A percentile compares a stretch with the other conserved stretches of the same genome.
These are phyloP conservation scores for Neonectria punicea DNA, from an alignment of 2,329 filamentous ascomycete genomes.

Conservation along the genomic window DNA sequence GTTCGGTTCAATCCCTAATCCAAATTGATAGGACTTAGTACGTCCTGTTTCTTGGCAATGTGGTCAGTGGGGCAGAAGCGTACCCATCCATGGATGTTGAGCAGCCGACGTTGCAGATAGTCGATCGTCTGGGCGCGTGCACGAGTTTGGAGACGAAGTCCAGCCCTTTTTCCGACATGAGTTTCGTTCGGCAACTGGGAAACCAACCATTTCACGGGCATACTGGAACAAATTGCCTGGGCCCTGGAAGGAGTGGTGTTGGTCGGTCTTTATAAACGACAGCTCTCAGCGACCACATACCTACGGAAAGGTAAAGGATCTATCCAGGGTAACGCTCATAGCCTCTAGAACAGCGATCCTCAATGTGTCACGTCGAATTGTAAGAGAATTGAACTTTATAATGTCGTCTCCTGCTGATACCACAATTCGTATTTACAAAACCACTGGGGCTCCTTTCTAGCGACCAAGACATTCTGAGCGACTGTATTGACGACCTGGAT, in stretches of 20 bases:
- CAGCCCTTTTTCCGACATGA: too few species aligned
- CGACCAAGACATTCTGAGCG: conserved; percentile 10
- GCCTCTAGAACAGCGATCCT: neutral
- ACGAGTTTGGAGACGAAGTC: too few species aligned
- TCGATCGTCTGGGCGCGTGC: too few species aligned
- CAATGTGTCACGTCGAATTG: neutral
- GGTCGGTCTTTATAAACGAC: neutral
- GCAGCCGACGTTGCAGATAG: too few species aligned
- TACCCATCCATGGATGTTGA: too few species aligned
- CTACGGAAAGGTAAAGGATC: neutral
- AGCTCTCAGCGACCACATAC: conserved; percentile 3
- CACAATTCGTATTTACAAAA: conserved; percentile 9
- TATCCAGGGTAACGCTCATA: neutral
- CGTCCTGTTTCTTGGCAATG: too few species aligned
- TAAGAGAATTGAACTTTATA: neutral
- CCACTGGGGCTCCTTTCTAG: neutral
- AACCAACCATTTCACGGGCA: neutral
- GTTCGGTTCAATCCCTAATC: too few species aligned
- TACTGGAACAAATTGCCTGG: neutral
- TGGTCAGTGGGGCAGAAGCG: too few species aligned
- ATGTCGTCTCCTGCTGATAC: conserved; percentile 15
- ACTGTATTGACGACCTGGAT: neutral
- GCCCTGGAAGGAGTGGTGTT: neutral
- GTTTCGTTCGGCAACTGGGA: neutral
- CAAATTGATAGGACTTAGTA: too few species aligned